Evolutionary conservation across 495 filamentous ascomycete genomes (phyloP), one percentile per base, ranked within the genome.

Genomic region (Bacidia rubella): DNA sequence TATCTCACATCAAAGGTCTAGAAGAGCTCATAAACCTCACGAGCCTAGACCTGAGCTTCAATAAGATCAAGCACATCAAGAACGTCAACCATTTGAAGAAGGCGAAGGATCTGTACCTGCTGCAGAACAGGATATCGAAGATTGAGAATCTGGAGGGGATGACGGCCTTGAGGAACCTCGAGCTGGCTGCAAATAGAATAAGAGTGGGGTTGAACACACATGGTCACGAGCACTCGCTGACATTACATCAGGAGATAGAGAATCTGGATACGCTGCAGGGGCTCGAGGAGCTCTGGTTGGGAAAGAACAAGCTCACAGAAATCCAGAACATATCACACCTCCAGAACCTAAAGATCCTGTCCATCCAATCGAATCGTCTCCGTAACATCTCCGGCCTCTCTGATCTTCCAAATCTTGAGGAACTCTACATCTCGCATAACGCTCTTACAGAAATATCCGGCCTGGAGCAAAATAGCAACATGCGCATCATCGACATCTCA

Each of bases 51-150:
- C 72, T 99, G 35, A 90, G 86, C 61, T 99, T 95, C 78, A 99
- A 99, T 68, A 96, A 95, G 71, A 90, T 99, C 70, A 96, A 95
- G 65, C 90, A 97, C 64, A 94, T 99, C 74, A 93, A 93, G 70
- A 78, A 88, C 61, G 68, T 97, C 60, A 73, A 77, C 38, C 86
- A 93, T 64, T 73, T 98, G 22, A 78, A 68, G 11, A 78, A 87
- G 35, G 72, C 97, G 50, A 85, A 74, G 57, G 87, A 96, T 60
- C 64, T 99, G 4, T 99, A 83, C 67, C 90, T 99, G 59, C 86
- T 96, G 43, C 85, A 96, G 63, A 99, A 99, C 68, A 90, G 86
- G 64, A 94, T 99, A 60, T 73, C 70, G 27, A 77, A 68, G 55
- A 97, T 99, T 60, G 90, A 99, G 62, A 81, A 82, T 11, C 67